Conservation (phyloP, 1,284 basidiomycete species). For the Agroathelia rolfsii region DNA sequence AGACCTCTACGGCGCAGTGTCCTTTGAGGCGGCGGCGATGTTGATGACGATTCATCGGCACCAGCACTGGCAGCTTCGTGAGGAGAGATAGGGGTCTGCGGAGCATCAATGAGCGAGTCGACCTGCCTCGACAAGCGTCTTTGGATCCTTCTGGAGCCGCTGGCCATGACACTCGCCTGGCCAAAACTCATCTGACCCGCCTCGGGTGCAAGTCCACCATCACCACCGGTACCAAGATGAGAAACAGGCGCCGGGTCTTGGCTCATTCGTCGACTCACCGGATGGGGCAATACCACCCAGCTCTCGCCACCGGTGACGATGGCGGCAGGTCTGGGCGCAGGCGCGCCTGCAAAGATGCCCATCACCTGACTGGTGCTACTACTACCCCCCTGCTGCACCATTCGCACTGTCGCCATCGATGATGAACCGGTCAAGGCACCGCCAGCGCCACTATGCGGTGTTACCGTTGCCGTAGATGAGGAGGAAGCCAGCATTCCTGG, state of each 20-base stretch:
- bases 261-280: too few relatives aligned
- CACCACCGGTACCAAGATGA: too few relatives aligned
- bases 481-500: slow-evolving; percentile 14
- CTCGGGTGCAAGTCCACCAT: too few relatives aligned
- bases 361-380: slow-evolving; percentile 30
- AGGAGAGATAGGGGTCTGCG: slow-evolving; percentile 22
- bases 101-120: slow-evolving; percentile 68
- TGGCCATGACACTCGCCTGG: slow-evolving; percentile 2
- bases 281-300: too few relatives aligned
- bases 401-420: too few relatives aligned
- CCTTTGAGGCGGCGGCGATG: slow-evolving; percentile 49
- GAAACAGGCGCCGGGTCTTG: too few relatives aligned
- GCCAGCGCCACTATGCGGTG: too few relatives aligned
- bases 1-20: slow-evolving; percentile 70
- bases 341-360: slow-evolving; percentile 82
- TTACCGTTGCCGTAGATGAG: slow-evolving; percentile 15
- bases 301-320: too few relatives aligned
- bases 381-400: not conserved
- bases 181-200: slow-evolving; percentile 11
- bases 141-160: slow-evolving; percentile 6
- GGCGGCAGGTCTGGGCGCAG: too few relatives aligned
- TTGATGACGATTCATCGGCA: slow-evolving; percentile 27
- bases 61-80: slow-evolving; percentile 28
- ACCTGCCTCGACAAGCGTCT: slow-evolving; percentile 49
- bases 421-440: too few relatives aligned